Evolutionary conservation across 2,329 filamentous ascomycete genomes (phyloP).

Genomic region (Ascochyta koolunga): DNA sequence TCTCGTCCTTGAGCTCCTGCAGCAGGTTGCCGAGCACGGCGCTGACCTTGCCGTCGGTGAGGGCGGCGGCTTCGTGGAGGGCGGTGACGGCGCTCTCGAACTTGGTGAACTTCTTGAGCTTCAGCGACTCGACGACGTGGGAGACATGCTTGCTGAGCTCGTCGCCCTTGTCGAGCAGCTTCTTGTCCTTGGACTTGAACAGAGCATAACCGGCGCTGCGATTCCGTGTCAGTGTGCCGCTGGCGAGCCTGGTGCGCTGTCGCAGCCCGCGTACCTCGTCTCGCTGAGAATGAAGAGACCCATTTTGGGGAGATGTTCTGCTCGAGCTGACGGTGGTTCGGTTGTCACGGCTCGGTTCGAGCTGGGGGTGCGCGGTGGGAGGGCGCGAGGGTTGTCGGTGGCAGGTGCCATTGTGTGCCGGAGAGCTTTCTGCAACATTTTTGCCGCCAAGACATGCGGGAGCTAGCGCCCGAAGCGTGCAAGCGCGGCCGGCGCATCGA

Average conservation of each 20-base stretch:
- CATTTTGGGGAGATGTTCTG: conserved; percentile 38
- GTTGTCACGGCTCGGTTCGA: conserved; percentile 16
- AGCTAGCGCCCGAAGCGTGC: conserved; percentile 4
- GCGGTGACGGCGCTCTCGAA: conserved; percentile 93
- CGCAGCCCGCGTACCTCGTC: conserved; percentile 34
- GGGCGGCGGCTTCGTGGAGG: conserved; percentile 76
- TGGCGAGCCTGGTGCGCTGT: conserved; percentile 15
- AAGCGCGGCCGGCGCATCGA: conserved; percentile 1
- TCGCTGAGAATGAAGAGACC: conserved; percentile 50
- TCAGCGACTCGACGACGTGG: conserved; percentile 86
- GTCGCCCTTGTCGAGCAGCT: conserved; percentile 85
- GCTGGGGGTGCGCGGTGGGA: conserved; percentile 21
- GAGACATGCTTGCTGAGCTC: conserved; percentile 79
- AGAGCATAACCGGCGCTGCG: conserved; percentile 95
- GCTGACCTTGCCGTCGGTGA: conserved; percentile 94
- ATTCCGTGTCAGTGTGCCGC: conserved; percentile 24
- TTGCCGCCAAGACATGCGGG: conserved; percentile 1
- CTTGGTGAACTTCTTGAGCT: conserved; percentile 95
- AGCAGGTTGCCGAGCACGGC: conserved; percentile 82
- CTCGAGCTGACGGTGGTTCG: conserved; percentile 13
- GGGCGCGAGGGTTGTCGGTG: conserved; percentile 20
- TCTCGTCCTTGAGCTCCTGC: conserved; percentile 92
- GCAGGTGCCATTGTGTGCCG: conserved; percentile 20
- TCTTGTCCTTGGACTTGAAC: conserved; percentile 99
- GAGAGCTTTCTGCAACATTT: conserved; percentile 12